Evolutionary conservation across 2,329 filamentous ascomycete genomes (phyloP).

Genomic region (Claviceps digitariae): DNA sequence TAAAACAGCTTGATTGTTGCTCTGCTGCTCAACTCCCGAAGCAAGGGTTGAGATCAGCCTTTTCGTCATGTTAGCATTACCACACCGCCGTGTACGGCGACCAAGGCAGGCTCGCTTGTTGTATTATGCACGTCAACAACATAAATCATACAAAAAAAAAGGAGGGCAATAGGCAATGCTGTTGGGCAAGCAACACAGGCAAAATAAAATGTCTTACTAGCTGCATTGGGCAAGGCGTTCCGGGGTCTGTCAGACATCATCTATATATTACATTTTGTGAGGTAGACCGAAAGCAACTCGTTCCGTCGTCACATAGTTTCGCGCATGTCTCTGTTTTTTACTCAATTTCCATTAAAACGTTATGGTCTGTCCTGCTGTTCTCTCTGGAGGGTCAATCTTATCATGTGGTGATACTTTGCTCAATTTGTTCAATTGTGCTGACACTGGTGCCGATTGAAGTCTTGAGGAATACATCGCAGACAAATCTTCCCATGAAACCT

Average conservation of each 20-base stretch:
- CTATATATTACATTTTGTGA: constrained; percentile 19
- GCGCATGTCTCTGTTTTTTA: neutral
- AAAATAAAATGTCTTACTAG: constrained; percentile 8
- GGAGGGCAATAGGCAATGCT: neutral
- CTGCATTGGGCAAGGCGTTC: constrained; percentile 27
- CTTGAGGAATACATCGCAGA: neutral
- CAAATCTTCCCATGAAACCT: neutral
- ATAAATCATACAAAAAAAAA: neutral
- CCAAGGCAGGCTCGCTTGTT: neutral
- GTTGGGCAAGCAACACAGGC: constrained; percentile 1
- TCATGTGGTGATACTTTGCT: no score
- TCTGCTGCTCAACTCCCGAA: constrained; percentile 84
- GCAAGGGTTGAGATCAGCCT: constrained; percentile 37
- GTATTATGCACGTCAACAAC: neutral
- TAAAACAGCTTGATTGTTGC: constrained; percentile 68
- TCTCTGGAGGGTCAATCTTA: no score
- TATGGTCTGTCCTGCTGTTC: no score
- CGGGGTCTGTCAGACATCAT: no score
- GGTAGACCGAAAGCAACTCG: neutral
- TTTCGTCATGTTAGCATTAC: neutral
- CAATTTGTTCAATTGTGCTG: neutral
- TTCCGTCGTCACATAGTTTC: neutral
- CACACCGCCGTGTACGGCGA: neutral
- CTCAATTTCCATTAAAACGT: neutral
- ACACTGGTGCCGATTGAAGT: neutral